These are phyloP conservation scores for Diaporthe longicolla DNA, from an alignment of 2,329 filamentous ascomycete species.

Conservation along the genomic window DNA sequence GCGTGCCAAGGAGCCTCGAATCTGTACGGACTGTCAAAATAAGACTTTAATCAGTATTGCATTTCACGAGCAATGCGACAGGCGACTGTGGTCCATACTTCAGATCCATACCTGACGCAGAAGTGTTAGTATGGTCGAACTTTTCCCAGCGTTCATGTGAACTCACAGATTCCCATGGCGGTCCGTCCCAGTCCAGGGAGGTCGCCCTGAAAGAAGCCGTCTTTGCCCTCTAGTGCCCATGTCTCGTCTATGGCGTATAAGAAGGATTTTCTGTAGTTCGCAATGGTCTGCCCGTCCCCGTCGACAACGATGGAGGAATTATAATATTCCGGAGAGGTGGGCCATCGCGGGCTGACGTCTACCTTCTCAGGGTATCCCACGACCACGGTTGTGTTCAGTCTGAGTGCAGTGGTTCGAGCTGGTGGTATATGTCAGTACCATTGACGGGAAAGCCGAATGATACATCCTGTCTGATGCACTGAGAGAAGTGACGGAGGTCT, in stretches of 20 bases:
- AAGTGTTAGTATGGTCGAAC: slow-evolving; percentile 24
- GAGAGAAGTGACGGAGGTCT: background rate
- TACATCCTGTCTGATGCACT: background rate
- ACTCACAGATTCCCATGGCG: slow-evolving; percentile 72
- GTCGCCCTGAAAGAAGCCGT: slow-evolving; percentile 35
- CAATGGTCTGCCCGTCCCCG: slow-evolving; percentile 69
- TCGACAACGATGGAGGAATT: slow-evolving; percentile 69
- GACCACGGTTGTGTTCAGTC: slow-evolving; percentile 76
- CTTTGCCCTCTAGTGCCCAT: slow-evolving; percentile 68
- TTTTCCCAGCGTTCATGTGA: background rate
- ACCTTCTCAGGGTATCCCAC: slow-evolving; percentile 82
- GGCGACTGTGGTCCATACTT: slow-evolving; percentile 53
- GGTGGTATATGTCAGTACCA: background rate
- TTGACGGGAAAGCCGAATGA: background rate
- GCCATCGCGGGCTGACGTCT: slow-evolving; percentile 64
- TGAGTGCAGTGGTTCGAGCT: slow-evolving; percentile 74
- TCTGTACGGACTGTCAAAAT: slow-evolving; percentile 68
- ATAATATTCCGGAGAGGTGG: slow-evolving; percentile 66
- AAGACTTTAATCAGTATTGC: background rate
- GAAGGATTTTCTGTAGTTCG: slow-evolving; percentile 72
- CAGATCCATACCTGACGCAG: slow-evolving; percentile 67
- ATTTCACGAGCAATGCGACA: background rate
- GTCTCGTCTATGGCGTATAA: slow-evolving; percentile 73
- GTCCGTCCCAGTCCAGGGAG: slow-evolving; percentile 65
- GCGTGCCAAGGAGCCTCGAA: slow-evolving; percentile 64